Conservation (phyloP, 495 filamentous ascomycete species). For the Talaromyces proteolyticus region DNA sequence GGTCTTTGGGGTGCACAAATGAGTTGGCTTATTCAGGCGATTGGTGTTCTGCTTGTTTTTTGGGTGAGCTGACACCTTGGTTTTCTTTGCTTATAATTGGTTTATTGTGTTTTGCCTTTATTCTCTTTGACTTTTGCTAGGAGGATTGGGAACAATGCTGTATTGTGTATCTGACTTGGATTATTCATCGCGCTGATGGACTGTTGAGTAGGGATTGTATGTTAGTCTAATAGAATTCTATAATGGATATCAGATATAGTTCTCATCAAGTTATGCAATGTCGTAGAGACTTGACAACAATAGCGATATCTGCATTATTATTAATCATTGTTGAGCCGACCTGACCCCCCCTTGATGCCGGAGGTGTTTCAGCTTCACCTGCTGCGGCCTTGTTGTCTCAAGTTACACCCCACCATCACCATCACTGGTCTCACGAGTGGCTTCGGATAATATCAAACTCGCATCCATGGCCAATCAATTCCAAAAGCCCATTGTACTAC, state of each 20-base stretch:
- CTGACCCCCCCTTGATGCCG: not conserved
- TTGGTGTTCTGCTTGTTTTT: conserved; percentile 13
- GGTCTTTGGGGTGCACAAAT: conserved; percentile 5
- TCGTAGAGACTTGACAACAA: no score
- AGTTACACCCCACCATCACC: not conserved
- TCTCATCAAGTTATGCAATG: no score
- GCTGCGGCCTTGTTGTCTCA: not conserved
- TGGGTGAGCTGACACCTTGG: not conserved
- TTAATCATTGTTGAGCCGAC: not conserved
- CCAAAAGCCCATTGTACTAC: not conserved
- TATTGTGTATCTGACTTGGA: no score
- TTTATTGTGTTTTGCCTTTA: not conserved
- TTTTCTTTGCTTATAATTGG: not conserved
- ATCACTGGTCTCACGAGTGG: not conserved
- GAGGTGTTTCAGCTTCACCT: not conserved
- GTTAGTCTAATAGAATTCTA: not conserved
- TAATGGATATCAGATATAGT: not conserved
- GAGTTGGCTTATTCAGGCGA: conserved; percentile 12
- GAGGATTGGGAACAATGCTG: not conserved
- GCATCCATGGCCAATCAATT: not conserved
- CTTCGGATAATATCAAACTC: no score
- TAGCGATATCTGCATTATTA: not conserved
- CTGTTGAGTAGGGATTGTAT: not conserved
- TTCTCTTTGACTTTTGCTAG: not conserved
- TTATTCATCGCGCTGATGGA: no score